Percentiles rank a stretch among this genome's conserved stretches.
These are phyloP conservation scores for Mycena maculata DNA, from an alignment of 768 basidiomycete species.

Conservation along the genomic window DNA sequence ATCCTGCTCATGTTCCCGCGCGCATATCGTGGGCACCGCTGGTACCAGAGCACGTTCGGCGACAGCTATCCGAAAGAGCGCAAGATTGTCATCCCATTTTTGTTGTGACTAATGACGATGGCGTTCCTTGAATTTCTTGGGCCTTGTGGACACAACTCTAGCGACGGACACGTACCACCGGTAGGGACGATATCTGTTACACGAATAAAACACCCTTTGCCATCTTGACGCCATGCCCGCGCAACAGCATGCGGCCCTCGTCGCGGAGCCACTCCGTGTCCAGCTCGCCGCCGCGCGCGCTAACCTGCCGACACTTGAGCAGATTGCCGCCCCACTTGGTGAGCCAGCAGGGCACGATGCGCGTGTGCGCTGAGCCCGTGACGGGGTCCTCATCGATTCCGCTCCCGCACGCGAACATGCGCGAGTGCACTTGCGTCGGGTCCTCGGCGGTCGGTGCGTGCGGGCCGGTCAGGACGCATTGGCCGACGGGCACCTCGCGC, in stretches of 20 bases:
- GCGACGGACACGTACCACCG: too few species aligned
- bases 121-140: too few species aligned
- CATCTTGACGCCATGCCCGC: slow-evolving; percentile 20
- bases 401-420: slow-evolving; percentile 27
- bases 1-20: slow-evolving; percentile 84
- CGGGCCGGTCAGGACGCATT: slow-evolving; percentile 26
- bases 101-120: slow-evolving; percentile 55
- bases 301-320: slow-evolving; percentile 26
- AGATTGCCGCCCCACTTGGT: slow-evolving; percentile 20
- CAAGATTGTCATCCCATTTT: slow-evolving; percentile 82
- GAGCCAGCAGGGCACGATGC: slow-evolving; percentile 30
- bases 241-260: slow-evolving; percentile 22
- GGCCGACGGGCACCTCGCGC: slow-evolving; percentile 20
- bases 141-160: too few species aligned
- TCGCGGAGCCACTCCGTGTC: slow-evolving; percentile 29
- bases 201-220: slow-evolving; percentile 13
- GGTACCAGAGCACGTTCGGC: slow-evolving; percentile 85
- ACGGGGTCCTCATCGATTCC: slow-evolving; percentile 33
- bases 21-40: slow-evolving; percentile 82
- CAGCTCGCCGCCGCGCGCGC: slow-evolving; percentile 26
- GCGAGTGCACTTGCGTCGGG: slow-evolving; percentile 29
- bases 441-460: slow-evolving; percentile 25
- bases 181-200: not conserved
- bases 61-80: slow-evolving; percentile 82
- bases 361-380: slow-evolving; percentile 33